Percentiles rank a stretch among this genome's conserved stretches.
Conservation (phyloP, 148 eudicot genomes). For the Rhododendron molle region DNA sequence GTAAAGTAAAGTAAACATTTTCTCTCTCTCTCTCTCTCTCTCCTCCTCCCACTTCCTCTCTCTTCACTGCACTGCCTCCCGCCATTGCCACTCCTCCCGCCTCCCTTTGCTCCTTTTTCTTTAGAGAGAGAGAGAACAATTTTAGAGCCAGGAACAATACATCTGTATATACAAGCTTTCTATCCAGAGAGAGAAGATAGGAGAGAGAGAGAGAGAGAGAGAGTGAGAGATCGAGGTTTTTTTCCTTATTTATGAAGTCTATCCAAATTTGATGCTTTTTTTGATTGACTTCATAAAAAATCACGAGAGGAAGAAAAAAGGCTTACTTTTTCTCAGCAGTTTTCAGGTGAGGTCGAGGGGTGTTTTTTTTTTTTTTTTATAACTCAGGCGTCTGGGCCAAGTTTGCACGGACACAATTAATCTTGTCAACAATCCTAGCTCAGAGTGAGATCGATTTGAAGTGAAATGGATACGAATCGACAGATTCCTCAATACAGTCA, state of each 20-base stretch:
- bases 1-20: neutral
- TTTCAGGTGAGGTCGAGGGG: neutral
- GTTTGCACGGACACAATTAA: neutral
- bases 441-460: neutral
- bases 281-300: neutral
- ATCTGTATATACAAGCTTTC: neutral
- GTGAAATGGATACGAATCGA: conserved; percentile 22
- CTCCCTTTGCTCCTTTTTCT: neutral
- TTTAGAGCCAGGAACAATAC: neutral
- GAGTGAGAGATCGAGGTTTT: neutral
- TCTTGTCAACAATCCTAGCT: neutral
- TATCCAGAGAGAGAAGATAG: neutral
- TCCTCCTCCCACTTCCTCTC: neutral
- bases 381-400: neutral
- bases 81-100: neutral
- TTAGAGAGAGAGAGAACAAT: neutral
- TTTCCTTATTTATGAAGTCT: too few species aligned
- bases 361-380: neutral
- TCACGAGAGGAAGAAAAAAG: neutral
- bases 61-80: neutral
- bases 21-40: neutral
- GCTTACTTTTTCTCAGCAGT: neutral
- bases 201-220: neutral
- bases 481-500: conserved; percentile 32
- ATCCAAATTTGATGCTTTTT: neutral